Conservation (phyloP, 345 rosid genomes). For the Moringa oleifera region DNA sequence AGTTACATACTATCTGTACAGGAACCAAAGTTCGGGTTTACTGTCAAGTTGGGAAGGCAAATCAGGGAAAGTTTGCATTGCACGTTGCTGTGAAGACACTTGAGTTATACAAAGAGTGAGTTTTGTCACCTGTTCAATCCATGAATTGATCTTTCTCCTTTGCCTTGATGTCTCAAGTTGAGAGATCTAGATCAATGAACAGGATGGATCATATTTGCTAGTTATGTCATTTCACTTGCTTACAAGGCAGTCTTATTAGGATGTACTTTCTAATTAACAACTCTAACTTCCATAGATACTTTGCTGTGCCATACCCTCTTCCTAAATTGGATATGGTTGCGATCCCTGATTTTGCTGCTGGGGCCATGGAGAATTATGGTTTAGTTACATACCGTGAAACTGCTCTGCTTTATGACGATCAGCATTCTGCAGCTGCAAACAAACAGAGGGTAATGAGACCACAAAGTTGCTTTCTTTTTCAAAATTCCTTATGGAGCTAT, state of each 20-base stretch:
- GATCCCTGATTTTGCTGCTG: slow-evolving; percentile 95
- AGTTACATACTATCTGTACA: slow-evolving; percentile 22
- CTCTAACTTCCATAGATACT: slow-evolving; percentile 48
- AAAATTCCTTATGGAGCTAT: background rate
- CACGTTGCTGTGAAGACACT: slow-evolving; percentile 87
- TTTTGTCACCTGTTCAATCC: slow-evolving; percentile 8
- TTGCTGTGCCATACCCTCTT: slow-evolving; percentile 82
- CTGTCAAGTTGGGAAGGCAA: slow-evolving; percentile 77
- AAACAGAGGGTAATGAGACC: slow-evolving; percentile 69
- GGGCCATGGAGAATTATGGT: slow-evolving; percentile 99
- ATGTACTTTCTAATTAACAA: slow-evolving; percentile 10
- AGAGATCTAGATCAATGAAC: slow-evolving; percentile 3
- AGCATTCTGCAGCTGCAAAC: slow-evolving; percentile 94
- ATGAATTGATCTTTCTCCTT: slow-evolving; percentile 5
- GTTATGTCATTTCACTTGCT: background rate
- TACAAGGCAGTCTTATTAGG: background rate
- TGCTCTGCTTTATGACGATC: slow-evolving; percentile 84
- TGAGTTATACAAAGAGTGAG: slow-evolving; percentile 79
- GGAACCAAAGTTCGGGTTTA: slow-evolving; percentile 89
- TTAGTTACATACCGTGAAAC: slow-evolving; percentile 93
- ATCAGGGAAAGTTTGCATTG: slow-evolving; percentile 93
- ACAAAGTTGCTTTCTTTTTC: slow-evolving; percentile 5
- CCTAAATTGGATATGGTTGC: slow-evolving; percentile 98
- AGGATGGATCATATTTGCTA: background rate
- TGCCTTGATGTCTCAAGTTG: slow-evolving; percentile 4